Evolutionary conservation across 257 asterid species (phyloP), one percentile per base, ranked within the genome.

Genomic region (Ehretia macrophylla): DNA sequence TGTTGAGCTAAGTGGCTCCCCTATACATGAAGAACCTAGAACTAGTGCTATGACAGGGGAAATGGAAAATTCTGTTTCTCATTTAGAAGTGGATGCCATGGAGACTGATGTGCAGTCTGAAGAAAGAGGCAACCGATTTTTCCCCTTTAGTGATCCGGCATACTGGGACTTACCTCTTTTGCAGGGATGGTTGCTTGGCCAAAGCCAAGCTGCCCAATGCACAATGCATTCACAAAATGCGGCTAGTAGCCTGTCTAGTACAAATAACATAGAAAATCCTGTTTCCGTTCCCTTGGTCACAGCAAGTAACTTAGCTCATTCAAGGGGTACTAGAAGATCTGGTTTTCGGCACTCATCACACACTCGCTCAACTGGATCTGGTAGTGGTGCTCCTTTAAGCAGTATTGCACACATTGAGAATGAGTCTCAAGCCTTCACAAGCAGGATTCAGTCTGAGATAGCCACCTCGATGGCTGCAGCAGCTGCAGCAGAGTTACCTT

Each of bases 151-250:
- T 46, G 96, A 91, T 67, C 89, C 92, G 38, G 83, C 96, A 40
- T 81, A 83, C 67, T 88, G 99, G 99, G 99, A 92, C 60, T 79
- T 92, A 21, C 96, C 99, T 5, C 89, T 92, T 75, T 58, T 92
- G 77, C 99, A 92, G 64, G 99, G 99, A 45, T 86, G 99, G 99
- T 69, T 92, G 73, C 72, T 88, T 68, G 96, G 99, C 65, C 99
- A 92, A 72, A 92, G 91, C 72, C 99, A 88, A 78, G 95, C 95
- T 45, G 86, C 88, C 56, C 83, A 85, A 59, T 88, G 77, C 39
- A 72, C 78, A 17, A 69, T 72, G 75, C 90, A 71, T 59, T 61
- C 96, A 51, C 88, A 71, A 62, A 76, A 58, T 73, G 82, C 74
- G 47, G 80, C 65, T 54, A 86, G 77, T 20, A 77, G 66, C 68